Conservation (phyloP, 495 filamentous ascomycete species). For the Neurospora sp. region DNA sequence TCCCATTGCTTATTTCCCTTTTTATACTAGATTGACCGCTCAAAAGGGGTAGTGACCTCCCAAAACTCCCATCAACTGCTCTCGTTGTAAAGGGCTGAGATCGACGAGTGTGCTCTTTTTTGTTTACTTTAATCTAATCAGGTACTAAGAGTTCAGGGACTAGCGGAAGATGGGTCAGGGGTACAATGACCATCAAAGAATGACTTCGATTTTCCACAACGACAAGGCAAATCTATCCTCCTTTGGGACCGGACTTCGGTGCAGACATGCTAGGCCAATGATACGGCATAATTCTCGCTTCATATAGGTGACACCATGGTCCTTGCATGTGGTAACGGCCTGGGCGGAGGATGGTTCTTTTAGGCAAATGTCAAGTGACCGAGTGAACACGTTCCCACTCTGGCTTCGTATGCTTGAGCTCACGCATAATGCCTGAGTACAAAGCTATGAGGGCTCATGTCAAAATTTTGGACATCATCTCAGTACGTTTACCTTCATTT, state of each 20-base stretch:
- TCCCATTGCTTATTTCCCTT: neutral
- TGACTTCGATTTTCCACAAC: neutral
- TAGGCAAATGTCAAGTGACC: neutral
- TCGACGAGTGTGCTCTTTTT: neutral
- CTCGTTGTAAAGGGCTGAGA: too few relatives aligned
- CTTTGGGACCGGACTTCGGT: neutral
- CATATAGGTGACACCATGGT: neutral
- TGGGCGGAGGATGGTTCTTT: neutral
- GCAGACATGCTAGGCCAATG: neutral
- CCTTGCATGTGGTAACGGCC: neutral
- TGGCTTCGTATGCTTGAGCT: neutral
- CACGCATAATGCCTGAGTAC: too few relatives aligned
- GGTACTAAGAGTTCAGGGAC: neutral
- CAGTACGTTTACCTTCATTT: neutral
- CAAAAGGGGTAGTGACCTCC: neutral
- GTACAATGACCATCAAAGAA: neutral
- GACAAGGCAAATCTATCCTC: neutral
- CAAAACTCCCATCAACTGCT: neutral
- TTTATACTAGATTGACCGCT: neutral
- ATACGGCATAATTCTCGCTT: neutral
- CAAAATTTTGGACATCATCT: too few relatives aligned
- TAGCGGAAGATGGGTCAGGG: neutral
- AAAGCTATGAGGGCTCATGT: neutral
- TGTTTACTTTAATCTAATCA: neutral
- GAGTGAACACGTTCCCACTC: neutral